A percentile compares a stretch with the other conserved stretches of the same genome.
phyloP scores from a whole-genome alignment of 2,329 filamentous ascomycete genomes.

The Alternaria burnsii region DNA sequence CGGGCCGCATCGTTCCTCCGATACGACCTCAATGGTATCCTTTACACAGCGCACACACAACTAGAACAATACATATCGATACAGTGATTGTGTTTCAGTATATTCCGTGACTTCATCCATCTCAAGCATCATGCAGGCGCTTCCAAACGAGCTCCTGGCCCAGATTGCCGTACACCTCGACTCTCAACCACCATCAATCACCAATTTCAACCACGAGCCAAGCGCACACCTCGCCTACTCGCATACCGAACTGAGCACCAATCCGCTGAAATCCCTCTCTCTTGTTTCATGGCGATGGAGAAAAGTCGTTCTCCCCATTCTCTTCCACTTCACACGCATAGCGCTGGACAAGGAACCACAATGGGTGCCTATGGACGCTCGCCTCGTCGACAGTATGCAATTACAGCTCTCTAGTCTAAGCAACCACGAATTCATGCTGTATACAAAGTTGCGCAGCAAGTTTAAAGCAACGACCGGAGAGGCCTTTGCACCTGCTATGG shows the following conservation, averaged over 20 bases:
- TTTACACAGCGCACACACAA: too few relatives aligned
- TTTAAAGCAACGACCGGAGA: constrained; percentile 42
- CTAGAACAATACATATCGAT: fast-evolving
- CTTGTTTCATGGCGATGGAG: constrained; percentile 45
- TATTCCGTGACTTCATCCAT: fast-evolving
- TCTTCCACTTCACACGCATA: constrained; percentile 44
- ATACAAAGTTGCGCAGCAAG: constrained; percentile 43
- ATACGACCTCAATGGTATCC: neutral
- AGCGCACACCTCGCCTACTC: constrained; percentile 35
- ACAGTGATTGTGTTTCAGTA: neutral
- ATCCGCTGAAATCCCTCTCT: constrained; percentile 44
- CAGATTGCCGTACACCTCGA: constrained; percentile 46
- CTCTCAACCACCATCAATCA: constrained; percentile 41
- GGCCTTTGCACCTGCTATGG: constrained; percentile 42
- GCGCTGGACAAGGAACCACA: constrained; percentile 38
- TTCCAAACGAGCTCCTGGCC: constrained; percentile 50
- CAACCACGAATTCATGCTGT: constrained; percentile 45
- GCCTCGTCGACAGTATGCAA: constrained; percentile 47
- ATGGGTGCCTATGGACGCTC: constrained; percentile 47
- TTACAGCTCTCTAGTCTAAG: constrained; percentile 40
- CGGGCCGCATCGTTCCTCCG: neutral
- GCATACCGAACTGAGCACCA: neutral
- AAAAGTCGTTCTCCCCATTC: constrained; percentile 40
- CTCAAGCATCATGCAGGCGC: constrained; percentile 28
- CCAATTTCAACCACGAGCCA: constrained; percentile 46